A percentile compares a stretch with the other conserved stretches of the same genome.
These are phyloP conservation scores for Psilocybe mexicana DNA, from an alignment of 1,284 basidiomycete species.

Conservation along the genomic window DNA sequence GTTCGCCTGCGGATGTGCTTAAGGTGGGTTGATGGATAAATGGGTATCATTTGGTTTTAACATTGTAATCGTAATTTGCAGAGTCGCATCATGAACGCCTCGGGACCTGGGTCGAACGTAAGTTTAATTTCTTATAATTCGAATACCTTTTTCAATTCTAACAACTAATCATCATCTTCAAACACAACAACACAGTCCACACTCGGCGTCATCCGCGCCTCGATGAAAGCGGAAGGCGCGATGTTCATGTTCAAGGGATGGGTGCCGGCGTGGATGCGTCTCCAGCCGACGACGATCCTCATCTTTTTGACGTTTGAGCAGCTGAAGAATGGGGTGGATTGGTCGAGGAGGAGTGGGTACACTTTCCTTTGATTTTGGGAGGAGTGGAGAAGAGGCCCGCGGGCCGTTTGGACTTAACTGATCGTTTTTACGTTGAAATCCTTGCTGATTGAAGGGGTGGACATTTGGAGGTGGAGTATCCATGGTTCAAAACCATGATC, in stretches of 20 bases:
- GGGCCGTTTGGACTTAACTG: too few relatives aligned
- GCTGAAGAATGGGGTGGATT: constrained; percentile 66
- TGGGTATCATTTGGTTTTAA: too few relatives aligned
- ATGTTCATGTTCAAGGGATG: constrained; percentile 95
- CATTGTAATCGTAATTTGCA: constrained; percentile 20
- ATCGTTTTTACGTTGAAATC: too few relatives aligned
- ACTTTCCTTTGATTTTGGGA: constrained; percentile 23
- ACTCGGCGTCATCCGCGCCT: constrained; percentile 66
- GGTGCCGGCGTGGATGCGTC: constrained; percentile 82
- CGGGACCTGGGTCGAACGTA: constrained; percentile 74
- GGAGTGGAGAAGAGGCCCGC: neutral
- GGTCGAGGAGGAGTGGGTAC: constrained; percentile 39
- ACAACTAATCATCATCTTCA: neutral
- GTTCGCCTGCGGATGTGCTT: constrained; percentile 89
- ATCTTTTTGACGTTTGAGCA: constrained; percentile 87
- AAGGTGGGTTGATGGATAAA: constrained; percentile 50
- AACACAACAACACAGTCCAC: constrained; percentile 51
- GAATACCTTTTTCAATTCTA: neutral
- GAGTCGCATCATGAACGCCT: constrained; percentile 89
- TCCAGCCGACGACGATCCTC: constrained; percentile 83
- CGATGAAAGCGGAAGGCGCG: constrained; percentile 78
- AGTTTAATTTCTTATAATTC: constrained; percentile 25
- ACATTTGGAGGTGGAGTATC: too few relatives aligned
- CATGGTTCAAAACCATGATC: too few relatives aligned
- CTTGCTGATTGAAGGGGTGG: too few relatives aligned